Conservation (phyloP, 345 rosid genomes). For the Garcia nutans region DNA sequence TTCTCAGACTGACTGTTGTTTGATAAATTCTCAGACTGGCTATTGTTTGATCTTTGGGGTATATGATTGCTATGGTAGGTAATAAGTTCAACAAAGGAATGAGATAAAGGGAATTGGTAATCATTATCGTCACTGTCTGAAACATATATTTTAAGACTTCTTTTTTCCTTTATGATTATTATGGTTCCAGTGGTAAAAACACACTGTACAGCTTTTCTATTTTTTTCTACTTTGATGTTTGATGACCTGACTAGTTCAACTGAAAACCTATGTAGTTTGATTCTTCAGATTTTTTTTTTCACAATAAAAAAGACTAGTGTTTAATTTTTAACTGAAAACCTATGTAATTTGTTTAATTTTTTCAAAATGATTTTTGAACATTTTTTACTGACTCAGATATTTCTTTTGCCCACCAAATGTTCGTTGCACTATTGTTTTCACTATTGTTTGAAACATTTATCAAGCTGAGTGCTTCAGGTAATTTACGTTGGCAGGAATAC, state of each 20-base stretch:
- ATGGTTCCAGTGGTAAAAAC: neutral
- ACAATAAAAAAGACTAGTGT: no score
- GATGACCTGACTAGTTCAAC: neutral
- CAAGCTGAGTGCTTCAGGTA: no score
- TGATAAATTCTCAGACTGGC: neutral
- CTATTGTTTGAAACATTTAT: no score
- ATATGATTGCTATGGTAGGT: conserved; percentile 11
- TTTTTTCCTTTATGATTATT: conserved; percentile 1
- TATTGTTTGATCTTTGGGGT: neutral
- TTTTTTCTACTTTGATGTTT: neutral
- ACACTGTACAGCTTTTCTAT: neutral
- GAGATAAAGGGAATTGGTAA: conserved; percentile 1
- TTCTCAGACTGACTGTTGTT: neutral
- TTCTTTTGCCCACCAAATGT: neutral
- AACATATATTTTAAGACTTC: neutral
- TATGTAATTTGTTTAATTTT: no score
- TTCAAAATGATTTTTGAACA: no score
- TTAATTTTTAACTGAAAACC: no score
- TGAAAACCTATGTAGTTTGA: neutral
- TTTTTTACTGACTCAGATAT: no score
- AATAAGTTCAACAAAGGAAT: neutral
- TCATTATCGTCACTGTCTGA: conserved; percentile 12
- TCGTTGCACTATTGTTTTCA: neutral
- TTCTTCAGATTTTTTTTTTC: no score
- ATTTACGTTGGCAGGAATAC: no score